Evolutionary conservation across 192 early-diverging fungal species (phyloP), one percentile per base, ranked within the genome.

Genomic region (Geranomyces michiganensis): DNA sequence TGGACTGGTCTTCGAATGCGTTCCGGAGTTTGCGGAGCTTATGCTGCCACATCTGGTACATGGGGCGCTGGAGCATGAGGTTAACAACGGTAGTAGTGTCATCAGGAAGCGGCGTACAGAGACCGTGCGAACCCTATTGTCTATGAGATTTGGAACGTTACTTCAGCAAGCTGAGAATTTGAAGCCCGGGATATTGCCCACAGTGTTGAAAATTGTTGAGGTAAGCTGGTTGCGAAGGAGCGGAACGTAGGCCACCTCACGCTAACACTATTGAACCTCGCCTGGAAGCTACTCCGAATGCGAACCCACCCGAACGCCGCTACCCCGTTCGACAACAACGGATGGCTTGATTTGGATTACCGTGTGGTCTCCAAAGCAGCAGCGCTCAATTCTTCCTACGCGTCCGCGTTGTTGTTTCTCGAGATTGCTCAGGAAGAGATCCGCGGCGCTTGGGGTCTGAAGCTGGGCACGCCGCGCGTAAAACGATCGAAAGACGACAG

Each of bases 261-360:
- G 51, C 24, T 53, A 10, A 41, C 3, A 41, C 10, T 3, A 41
- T 10, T 41, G 51, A 55, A 55, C 4, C 19, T 8, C 31, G 15
- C n/a, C 49, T 51, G 5, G 17, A 19, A 71, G 67, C 3, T 69
- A 17, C 36, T 82, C 30, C 60, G 78, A 22, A 65, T 45, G 27
- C 71, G 74, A 53, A 10, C 31, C 12, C 32, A 56, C 31, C 62
- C 70, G 1, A 17, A 14, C n/a, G 55, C 47, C 21, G 14, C 43
- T 0, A 41, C 36, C 12, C 59, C 75, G 4, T 71, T 70, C 36
- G 71, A 76, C 31, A 49, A 62, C 48, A 76, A 79, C 41, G 49
- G 21, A 62, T 82, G 80, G 80, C 44, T 80, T n/a, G 71, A 80
- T 21, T 44, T 82, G 8, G 75, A 82, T 48, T 82, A 62, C 62